Percentiles rank a stretch among this genome's conserved stretches.
Conservation (phyloP, 768 basidiomycete genomes). For the Lactifluus hygrophoroides region DNA sequence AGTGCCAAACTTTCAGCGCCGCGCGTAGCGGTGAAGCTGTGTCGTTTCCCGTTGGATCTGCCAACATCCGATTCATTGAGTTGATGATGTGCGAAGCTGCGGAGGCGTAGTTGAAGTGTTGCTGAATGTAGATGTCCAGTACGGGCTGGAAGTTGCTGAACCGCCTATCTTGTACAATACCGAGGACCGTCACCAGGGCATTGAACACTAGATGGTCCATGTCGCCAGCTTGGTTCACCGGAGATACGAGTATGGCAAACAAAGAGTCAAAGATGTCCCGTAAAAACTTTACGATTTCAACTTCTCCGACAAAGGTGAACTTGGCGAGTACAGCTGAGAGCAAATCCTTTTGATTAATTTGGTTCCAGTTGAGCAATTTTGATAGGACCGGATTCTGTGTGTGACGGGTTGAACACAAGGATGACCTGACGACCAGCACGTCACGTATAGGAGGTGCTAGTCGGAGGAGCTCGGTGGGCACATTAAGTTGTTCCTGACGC, state of each 20-base stretch:
- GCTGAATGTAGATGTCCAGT: slow-evolving; percentile 86
- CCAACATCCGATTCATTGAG: slow-evolving; percentile 78
- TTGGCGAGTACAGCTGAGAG: slow-evolving; percentile 67
- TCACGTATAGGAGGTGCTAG: slow-evolving; percentile 67
- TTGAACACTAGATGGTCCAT: slow-evolving; percentile 86
- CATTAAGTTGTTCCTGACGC: slow-evolving; percentile 46
- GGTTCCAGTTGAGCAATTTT: slow-evolving; percentile 75
- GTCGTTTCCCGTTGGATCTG: slow-evolving; percentile 61
- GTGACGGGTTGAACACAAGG: slow-evolving; percentile 84
- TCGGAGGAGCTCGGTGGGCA: slow-evolving; percentile 55
- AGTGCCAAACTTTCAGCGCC: slow-evolving; percentile 94
- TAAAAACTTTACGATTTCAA: slow-evolving; percentile 90
- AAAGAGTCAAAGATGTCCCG: slow-evolving; percentile 88
- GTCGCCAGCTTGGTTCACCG: slow-evolving; percentile 62
- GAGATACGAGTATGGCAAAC: slow-evolving; percentile 78
- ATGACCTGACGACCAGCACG: slow-evolving; percentile 72
- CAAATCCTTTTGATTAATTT: slow-evolving; percentile 50
- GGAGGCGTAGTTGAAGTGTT: slow-evolving; percentile 73
- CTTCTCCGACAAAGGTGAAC: slow-evolving; percentile 89
- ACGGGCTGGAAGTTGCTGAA: slow-evolving; percentile 95
- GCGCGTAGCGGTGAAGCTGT: slow-evolving; percentile 74
- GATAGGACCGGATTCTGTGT: slow-evolving; percentile 86
- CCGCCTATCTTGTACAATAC: slow-evolving; percentile 86
- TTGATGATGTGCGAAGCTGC: slow-evolving; percentile 80
- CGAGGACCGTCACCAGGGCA: slow-evolving; percentile 82